Evolutionary conservation across 305 asterid species (phyloP), one percentile per base, ranked within the genome.

Genomic region (Fraxinus baroniana): DNA sequence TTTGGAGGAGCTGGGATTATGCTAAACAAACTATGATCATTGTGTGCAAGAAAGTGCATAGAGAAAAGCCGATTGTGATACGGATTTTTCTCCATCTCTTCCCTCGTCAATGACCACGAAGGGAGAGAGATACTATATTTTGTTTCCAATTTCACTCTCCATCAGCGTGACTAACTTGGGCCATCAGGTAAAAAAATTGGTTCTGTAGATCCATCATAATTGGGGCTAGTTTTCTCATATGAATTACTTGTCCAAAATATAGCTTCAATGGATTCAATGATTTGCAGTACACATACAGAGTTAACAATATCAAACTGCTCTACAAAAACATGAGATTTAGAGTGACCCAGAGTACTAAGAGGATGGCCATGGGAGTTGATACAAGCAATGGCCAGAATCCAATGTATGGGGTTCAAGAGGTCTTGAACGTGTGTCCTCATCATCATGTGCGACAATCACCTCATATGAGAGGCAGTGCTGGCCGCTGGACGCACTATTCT

Each of bases 381-480:
- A 60, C 10, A 39, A 60, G 74, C 35, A 66, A 26, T 28, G 26
- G 30, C n/a, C 37, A 4, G 35, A 8, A 66, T 66, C 36, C 36
- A 26, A 12, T 12, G 6, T 15, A 15, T 15, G 82, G 55, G 72
- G 91, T 89, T 91, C 92, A 91, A 90, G 92, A 83, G 82, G 82
- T 78, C 92, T 92, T 90, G 94, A 91, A 91, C 93, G 12, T n/a
- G 55, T 3, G 80, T 4, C n/a, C 64, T 10, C 28, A 62, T 30
- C 70, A 17, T 20, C 68, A 46, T 4, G 36, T 7, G 30, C 4
- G 0, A 79, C 6, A 22, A 22, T 93, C 95, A 95, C 79, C 98
- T 91, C 92, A 95, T 94, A 66, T 86, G 87, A 85, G 90, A 87
- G 26, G 97, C 95, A 9, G 90, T 85, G 83, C 87, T 89, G 9